Conservation (phyloP, 352 stramenopile genomes). For the Pythium rishiriense region DNA sequence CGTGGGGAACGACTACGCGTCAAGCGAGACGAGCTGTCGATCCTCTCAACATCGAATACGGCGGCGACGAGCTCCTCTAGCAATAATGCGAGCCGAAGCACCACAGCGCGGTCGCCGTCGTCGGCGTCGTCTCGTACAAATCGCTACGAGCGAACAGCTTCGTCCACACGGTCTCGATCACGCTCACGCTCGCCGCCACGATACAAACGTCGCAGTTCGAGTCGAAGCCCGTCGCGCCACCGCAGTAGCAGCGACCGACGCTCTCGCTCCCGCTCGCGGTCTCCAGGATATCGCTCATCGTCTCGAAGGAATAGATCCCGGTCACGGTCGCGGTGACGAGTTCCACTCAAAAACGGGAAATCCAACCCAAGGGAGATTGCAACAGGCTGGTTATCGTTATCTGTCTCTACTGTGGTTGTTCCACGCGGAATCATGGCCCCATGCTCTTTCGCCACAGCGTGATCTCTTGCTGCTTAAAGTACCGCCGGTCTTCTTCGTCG, state of each 20-base stretch:
- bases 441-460: conserved; percentile 90
- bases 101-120: not conserved
- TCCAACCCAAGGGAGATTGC: not conserved
- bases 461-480: conserved; percentile 99
- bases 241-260: conserved; percentile 30
- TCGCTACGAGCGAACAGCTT: conserved; percentile 23
- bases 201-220: conserved; percentile 28
- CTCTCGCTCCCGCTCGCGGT: conserved; percentile 30
- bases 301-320: conserved; percentile 13
- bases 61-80: not conserved
- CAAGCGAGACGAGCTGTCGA: not conserved
- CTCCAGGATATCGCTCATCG: not conserved
- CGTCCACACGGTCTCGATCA: conserved; percentile 23
- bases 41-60: not conserved
- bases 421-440: conserved; percentile 12
- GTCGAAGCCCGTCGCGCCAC: conserved; percentile 25
- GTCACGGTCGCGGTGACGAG: conserved; percentile 14
- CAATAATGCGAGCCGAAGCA: conserved; percentile 7
- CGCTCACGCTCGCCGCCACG: conserved; percentile 32
- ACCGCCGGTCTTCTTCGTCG: conserved; percentile 98
- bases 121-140: conserved; percentile 18
- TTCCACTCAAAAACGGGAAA: conserved; percentile 3
- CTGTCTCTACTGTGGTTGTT: conserved; percentile 11
- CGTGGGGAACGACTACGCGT: conserved; percentile 50
- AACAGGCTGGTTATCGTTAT: not conserved